Evolutionary conservation across 1,284 basidiomycete genomes (phyloP).

Genomic region (Schizophyllum amplum): DNA sequence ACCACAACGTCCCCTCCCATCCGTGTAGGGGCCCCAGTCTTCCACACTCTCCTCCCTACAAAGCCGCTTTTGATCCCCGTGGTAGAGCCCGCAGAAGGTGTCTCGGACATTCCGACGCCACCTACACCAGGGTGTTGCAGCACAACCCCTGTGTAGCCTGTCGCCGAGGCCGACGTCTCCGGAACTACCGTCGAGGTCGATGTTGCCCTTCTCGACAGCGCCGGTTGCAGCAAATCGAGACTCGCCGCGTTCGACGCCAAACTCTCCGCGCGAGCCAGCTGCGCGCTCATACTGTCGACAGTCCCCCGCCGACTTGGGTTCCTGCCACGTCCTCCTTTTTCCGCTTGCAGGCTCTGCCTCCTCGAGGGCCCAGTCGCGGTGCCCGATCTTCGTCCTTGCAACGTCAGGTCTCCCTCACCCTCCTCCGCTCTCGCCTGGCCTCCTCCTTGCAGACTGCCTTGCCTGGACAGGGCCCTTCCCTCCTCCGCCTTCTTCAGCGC

Average conservation of each 20-base stretch:
- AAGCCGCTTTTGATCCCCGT: not conserved
- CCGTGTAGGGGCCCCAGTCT: too few relatives aligned
- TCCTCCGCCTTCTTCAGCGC: conserved; percentile 15
- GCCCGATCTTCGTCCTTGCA: too few relatives aligned
- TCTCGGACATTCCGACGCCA: not conserved
- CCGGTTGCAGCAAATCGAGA: not conserved
- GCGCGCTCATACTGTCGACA: not conserved
- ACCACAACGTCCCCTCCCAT: not conserved
- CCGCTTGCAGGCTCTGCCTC: too few relatives aligned
- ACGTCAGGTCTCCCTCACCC: not conserved
- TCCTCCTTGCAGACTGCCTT: not conserved
- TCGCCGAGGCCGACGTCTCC: too few relatives aligned
- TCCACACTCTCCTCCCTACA: not conserved
- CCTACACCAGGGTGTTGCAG: not conserved
- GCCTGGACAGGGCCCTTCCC: not conserved
- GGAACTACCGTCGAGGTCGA: not conserved
- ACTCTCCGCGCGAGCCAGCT: not conserved
- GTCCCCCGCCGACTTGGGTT: too few relatives aligned
- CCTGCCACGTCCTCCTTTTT: too few relatives aligned
- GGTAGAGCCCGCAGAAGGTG: not conserved
- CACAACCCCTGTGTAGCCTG: not conserved
- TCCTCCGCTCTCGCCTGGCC: too few relatives aligned
- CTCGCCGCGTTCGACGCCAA: not conserved
- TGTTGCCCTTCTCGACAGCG: not conserved
- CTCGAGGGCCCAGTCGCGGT: too few relatives aligned